phyloP scores from a whole-genome alignment of 2,329 filamentous ascomycete genomes.

The Pseudocercospora musae region DNA sequence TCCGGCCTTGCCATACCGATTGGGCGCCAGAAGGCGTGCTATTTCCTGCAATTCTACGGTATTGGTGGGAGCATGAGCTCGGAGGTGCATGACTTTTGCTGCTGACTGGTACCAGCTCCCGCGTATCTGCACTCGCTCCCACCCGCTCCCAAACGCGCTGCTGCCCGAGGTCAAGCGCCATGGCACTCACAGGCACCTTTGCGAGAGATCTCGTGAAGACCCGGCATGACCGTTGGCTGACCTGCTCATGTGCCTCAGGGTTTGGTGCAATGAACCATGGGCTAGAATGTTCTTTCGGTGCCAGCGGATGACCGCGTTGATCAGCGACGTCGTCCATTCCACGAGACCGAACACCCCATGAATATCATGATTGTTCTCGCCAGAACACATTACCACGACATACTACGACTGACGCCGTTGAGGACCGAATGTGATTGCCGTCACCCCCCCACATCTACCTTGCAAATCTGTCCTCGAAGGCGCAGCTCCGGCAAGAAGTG shows the following conservation, averaged over 20 bases:
- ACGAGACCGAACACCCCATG: no score
- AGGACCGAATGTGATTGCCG: no score
- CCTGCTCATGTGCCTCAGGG: background rate
- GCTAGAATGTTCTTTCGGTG: background rate
- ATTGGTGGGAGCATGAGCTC: background rate
- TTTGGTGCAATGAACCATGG: background rate
- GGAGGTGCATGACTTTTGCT: background rate
- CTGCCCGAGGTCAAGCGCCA: background rate
- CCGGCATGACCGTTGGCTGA: background rate
- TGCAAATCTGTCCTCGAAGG: no score
- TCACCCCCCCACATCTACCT: no score
- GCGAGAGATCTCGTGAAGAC: background rate
- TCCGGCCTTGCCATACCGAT: slow-evolving; percentile 1
- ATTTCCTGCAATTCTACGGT: background rate
- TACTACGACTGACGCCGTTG: no score
- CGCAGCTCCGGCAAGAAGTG: no score
- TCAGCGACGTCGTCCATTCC: background rate
- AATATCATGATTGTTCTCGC: no score
- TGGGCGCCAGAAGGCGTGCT: slow-evolving; percentile 5
- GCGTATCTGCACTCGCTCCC: background rate
- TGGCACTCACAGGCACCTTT: background rate
- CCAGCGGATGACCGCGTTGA: background rate
- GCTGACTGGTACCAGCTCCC: background rate
- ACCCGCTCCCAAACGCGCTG: background rate
- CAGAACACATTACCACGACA: no score